Evolutionary conservation across 2,329 filamentous ascomycete genomes (phyloP).

Genomic region (Cercospora canescens): DNA sequence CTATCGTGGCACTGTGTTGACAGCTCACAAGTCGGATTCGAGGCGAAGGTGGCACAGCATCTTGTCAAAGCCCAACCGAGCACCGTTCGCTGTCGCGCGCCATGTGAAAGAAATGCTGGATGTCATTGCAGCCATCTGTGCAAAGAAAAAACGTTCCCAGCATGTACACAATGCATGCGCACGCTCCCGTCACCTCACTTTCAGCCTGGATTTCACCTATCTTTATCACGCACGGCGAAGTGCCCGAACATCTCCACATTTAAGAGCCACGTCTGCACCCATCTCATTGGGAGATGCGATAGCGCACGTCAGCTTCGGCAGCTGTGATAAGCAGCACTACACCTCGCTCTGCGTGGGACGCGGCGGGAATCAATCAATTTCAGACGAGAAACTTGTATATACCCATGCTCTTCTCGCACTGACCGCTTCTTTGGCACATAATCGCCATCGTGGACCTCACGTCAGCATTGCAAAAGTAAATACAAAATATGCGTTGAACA

Average conservation of each 20-base stretch:
- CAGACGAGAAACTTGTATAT: neutral
- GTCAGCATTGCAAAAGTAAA: neutral
- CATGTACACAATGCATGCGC: neutral
- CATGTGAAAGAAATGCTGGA: neutral
- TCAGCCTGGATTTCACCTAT: neutral
- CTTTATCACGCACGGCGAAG: neutral
- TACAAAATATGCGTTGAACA: neutral
- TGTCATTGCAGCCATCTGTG: neutral
- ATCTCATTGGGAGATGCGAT: neutral
- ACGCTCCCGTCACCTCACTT: neutral
- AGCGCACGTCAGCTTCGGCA: neutral
- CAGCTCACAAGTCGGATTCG: neutral
- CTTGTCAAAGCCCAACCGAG: neutral
- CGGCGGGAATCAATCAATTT: neutral
- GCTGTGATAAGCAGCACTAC: slow-evolving; percentile 1
- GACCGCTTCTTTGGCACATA: neutral
- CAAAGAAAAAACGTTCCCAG: neutral
- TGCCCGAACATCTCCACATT: neutral
- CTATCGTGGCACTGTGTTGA: neutral
- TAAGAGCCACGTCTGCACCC: neutral
- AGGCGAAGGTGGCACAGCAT: neutral
- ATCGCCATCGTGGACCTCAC: neutral
- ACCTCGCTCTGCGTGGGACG: neutral
- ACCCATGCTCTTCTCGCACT: neutral
- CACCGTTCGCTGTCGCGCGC: neutral